Evolutionary conservation across 176 grass and related monocot genomes (phyloP), one percentile per base, ranked within the genome.

Genomic region (Cymbopogon citratus): DNA sequence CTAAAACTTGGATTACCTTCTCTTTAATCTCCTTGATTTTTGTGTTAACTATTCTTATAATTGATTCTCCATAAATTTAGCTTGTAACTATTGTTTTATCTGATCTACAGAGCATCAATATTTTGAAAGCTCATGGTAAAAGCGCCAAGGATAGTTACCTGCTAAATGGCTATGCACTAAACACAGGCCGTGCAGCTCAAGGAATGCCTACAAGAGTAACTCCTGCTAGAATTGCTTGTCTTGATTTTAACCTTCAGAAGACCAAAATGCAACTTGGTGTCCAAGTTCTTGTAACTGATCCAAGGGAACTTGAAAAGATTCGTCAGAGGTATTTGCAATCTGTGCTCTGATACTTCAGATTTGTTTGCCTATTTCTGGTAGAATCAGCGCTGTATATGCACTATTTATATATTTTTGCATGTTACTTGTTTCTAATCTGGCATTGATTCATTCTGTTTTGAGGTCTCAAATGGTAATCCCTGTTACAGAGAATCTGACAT

Each of bases 171-270:
- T 97, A 97, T 54, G 91, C 94, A 27, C 79, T 97, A 63, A 97
- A 97, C 88, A 87, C 90, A 7, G 91, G 94, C 31, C 87, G 91
- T 76, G 87, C 94, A 52, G 91, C 94, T 83, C 94, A 97, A 88
- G 94, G 91, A 61, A 97, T 97, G 94, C 87, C 94, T 71, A 94
- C 89, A 66, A 88, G 77, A 88, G 87, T 97, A 40, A 62, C 83
- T 66, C 83, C 87, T 36, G 94, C 91, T n/a, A 97, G 76, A 82
- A 94, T 97, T 90, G 94, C 83, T 28, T 97, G 94, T 79, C 83
- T 97, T 66, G 94, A 94, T 73, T 97, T 97, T 80, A 97, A 97
- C 61, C 94, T 97, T 76, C 92, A 94, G 69, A 97, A 97, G 80
- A 97, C 90, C 83, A 97, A 97, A 69, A 92, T 97, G 94, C 91